phyloP scores from a whole-genome alignment of 768 basidiomycete genomes.

The Austroboletus eburneus region DNA sequence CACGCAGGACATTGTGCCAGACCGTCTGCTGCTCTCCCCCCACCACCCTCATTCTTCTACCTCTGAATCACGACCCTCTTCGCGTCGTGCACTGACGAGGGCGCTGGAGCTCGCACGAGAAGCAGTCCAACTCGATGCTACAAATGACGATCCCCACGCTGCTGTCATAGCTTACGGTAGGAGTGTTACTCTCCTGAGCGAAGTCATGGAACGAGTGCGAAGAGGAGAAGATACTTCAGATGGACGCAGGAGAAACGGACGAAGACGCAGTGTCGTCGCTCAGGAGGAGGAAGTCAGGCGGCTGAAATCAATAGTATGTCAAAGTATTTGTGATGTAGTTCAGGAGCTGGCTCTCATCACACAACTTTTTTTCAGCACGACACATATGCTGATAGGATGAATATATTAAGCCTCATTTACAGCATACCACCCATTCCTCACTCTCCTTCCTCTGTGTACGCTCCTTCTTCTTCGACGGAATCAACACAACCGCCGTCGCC shows the following conservation, averaged over 20 bases:
- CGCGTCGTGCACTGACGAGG: conserved; percentile 78
- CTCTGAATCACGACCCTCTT: conserved; percentile 61
- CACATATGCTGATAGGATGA: conserved; percentile 93
- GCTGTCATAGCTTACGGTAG: conserved; percentile 87
- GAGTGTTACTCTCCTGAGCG: conserved; percentile 80
- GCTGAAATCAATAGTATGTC: conserved; percentile 83
- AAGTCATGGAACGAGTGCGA: conserved; percentile 90
- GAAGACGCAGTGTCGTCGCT: conserved; percentile 78
- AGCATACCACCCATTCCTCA: conserved; percentile 76
- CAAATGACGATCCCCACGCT: conserved; percentile 82
- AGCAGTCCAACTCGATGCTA: conserved; percentile 83
- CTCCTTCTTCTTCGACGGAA: conserved; percentile 36
- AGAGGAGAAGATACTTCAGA: conserved; percentile 81
- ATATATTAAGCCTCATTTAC: conserved; percentile 86
- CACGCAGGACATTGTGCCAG: conserved; percentile 40
- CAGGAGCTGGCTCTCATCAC: conserved; percentile 19
- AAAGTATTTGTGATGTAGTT: conserved; percentile 7
- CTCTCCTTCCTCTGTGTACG: conserved; percentile 51
- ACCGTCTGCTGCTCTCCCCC: conserved; percentile 42
- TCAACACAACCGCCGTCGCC: conserved; percentile 37
- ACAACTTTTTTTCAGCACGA: conserved; percentile 64
- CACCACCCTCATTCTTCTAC: conserved; percentile 37
- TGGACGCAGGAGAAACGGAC: conserved; percentile 51
- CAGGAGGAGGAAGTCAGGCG: conserved; percentile 87
- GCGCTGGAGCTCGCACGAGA: conserved; percentile 87